Conservation (phyloP, 2,329 filamentous ascomycete species). For the Colletotrichum plurivorum region DNA sequence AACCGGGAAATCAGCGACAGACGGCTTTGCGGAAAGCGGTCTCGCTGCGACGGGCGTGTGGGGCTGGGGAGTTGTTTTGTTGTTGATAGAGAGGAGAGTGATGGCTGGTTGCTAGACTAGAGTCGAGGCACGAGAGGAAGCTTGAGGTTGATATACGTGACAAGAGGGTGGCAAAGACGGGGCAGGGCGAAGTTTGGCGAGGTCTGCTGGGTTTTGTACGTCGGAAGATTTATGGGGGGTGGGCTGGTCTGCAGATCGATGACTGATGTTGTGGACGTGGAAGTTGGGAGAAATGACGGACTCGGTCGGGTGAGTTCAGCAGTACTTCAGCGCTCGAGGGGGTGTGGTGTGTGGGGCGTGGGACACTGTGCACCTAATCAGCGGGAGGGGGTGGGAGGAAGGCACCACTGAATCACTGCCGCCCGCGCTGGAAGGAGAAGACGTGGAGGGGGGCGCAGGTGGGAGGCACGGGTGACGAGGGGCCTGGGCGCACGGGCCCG, state of each 20-base stretch:
- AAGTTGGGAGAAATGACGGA: conserved; percentile 39
- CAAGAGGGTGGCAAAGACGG: conserved; percentile 41
- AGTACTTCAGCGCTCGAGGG: background rate
- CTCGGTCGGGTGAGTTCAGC: conserved; percentile 26
- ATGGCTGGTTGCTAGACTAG: background rate
- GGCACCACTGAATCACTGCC: no score
- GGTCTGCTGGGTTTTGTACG: conserved; percentile 36
- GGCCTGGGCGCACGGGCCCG: no score
- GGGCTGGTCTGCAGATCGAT: conserved; percentile 34
- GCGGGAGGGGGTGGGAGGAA: no score
- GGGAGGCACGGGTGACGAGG: conserved; percentile 14
- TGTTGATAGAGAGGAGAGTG: background rate
- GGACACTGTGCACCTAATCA: background rate
- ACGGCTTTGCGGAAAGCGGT: conserved; percentile 59
- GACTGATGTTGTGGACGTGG: conserved; percentile 30
- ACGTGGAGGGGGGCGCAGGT: conserved; percentile 2
- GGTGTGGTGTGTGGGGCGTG: background rate
- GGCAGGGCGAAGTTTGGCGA: conserved; percentile 21
- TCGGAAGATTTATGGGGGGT: conserved; percentile 40
- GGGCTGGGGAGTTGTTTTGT: background rate
- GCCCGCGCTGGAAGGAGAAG: background rate
- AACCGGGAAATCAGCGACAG: conserved; percentile 63
- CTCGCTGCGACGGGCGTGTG: conserved; percentile 56
- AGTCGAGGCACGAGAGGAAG: background rate
- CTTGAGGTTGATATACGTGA: conserved; percentile 31